Evolutionary conservation across 106 monocot species (phyloP).

Genomic region (Hemerocallis citrina): DNA sequence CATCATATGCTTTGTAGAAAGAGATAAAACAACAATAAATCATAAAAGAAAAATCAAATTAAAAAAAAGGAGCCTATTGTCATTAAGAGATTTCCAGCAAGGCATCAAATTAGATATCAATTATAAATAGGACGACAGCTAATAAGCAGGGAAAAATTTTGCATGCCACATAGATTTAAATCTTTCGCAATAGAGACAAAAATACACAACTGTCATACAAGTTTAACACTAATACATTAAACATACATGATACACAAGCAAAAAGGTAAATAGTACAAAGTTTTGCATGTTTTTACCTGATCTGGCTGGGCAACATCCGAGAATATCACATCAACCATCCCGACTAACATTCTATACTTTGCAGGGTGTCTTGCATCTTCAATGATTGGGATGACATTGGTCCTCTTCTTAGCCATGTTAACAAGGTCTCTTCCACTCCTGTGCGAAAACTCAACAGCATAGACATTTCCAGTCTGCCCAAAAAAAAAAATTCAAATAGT

Average conservation of each 20-base stretch:
- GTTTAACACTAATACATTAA: no score
- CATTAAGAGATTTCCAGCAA: no score
- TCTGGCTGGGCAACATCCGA: conserved; percentile 99
- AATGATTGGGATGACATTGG: conserved; percentile 94
- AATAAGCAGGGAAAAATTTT: no score
- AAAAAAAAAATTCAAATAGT: background rate
- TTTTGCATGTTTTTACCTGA: conserved; percentile 46
- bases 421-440: conserved; percentile 95
- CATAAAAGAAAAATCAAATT: background rate
- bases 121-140: background rate
- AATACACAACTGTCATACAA: background rate
- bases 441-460: conserved; percentile 96
- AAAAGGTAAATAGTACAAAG: background rate
- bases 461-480: conserved; percentile 82
- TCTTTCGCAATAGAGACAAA: background rate
- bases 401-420: conserved; percentile 96
- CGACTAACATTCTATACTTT: conserved; percentile 88
- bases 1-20: conserved; percentile 48
- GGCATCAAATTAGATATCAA: no score
- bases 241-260: no score
- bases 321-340: conserved; percentile 98
- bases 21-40: background rate
- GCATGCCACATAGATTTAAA: no score
- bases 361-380: conserved; percentile 99
- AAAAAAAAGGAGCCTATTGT: no score